These are phyloP conservation scores for Tylopilus sp. DNA, from an alignment of 768 basidiomycete species.

Conservation along the genomic window DNA sequence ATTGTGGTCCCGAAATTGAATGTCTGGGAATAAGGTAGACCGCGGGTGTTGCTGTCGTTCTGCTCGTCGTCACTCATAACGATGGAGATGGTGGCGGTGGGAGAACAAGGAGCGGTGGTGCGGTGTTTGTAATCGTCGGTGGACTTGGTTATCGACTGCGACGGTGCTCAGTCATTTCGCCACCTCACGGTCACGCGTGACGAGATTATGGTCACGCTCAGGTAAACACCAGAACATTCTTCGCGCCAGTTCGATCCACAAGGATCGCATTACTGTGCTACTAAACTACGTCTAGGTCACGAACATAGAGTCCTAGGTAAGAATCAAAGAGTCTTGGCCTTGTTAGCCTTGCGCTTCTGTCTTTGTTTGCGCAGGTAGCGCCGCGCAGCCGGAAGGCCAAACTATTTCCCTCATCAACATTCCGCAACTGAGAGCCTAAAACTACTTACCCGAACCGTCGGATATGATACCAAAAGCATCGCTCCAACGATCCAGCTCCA, in stretches of 20 bases:
- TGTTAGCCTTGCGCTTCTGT: slow-evolving; percentile 28
- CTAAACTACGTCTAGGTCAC: neutral
- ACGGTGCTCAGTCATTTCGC: neutral
- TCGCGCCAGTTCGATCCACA: slow-evolving; percentile 17
- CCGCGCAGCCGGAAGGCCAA: slow-evolving; percentile 59
- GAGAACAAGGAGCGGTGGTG: slow-evolving; percentile 10
- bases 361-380: slow-evolving; percentile 43
- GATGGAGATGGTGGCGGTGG: slow-evolving; percentile 20
- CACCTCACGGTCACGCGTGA: no score
- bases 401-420: slow-evolving; percentile 39
- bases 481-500: slow-evolving; percentile 64
- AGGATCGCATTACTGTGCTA: neutral
- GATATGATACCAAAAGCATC: slow-evolving; percentile 64
- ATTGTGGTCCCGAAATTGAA: slow-evolving; percentile 28
- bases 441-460: slow-evolving; percentile 55
- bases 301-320: neutral
- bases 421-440: neutral
- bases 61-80: slow-evolving; percentile 21
- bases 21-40: slow-evolving; percentile 10
- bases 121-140: slow-evolving; percentile 7
- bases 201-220: slow-evolving; percentile 20
- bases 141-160: neutral
- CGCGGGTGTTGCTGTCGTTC: slow-evolving; percentile 3
- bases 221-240: slow-evolving; percentile 34
- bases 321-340: slow-evolving; percentile 31